Evolutionary conservation across 257 asterid genomes (phyloP).

Genomic region (Ballota nigra): DNA sequence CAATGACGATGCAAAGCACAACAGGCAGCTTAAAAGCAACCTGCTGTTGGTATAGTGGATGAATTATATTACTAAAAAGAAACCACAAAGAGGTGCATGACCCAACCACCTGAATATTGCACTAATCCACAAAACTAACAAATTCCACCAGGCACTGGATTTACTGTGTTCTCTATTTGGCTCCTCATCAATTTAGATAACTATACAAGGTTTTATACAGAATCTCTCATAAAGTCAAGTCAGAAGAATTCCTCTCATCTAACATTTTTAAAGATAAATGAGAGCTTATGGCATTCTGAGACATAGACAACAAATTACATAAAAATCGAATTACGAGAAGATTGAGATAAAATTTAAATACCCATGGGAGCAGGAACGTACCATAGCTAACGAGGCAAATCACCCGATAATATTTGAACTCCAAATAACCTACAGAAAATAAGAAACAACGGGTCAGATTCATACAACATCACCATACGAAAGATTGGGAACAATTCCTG

Average conservation of each 20-base stretch:
- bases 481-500: neutral
- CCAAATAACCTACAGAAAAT: constrained; percentile 27
- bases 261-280: neutral
- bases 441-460: neutral
- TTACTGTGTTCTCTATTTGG: no score
- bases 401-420: constrained; percentile 17
- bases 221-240: neutral
- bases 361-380: constrained; percentile 7
- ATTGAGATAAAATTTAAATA: neutral
- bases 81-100: neutral
- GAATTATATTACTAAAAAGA: no score
- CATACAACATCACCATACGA: neutral
- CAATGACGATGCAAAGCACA: neutral
- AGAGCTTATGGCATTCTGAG: neutral
- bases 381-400: constrained; percentile 29
- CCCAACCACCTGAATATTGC: no score
- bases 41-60: neutral
- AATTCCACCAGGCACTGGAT: no score
- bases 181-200: no score
- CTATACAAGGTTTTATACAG: no score
- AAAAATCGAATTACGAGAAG: neutral
- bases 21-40: neutral
- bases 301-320: neutral
- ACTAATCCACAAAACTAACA: neutral
- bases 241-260: neutral